Percentiles rank a stretch among this genome's conserved stretches.
Conservation (phyloP, 2,329 filamentous ascomycete genomes). For the Trichoderma asperellum region DNA sequence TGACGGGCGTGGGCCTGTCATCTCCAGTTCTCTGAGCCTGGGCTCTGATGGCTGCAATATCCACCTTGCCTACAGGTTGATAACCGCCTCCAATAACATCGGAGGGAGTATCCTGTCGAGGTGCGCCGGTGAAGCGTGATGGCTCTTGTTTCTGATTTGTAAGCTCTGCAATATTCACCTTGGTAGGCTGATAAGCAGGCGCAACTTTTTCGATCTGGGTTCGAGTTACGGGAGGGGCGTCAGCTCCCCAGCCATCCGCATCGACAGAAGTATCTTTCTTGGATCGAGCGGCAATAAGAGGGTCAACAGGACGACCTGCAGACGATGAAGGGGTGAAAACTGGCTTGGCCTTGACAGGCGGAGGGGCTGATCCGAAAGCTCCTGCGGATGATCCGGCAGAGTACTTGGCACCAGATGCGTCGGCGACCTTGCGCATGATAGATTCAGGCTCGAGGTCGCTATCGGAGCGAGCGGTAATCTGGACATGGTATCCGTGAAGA, state of each 20-base stretch:
- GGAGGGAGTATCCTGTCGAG: slow-evolving; percentile 48
- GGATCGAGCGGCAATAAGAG: slow-evolving; percentile 68
- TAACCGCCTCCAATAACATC: slow-evolving; percentile 85
- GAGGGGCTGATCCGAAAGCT: slow-evolving; percentile 58
- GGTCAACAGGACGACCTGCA: slow-evolving; percentile 61
- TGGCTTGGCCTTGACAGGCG: slow-evolving; percentile 83
- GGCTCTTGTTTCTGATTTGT: slow-evolving; percentile 72
- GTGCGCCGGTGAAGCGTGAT: slow-evolving; percentile 59
- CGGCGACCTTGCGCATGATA: slow-evolving; percentile 91
- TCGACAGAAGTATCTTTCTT: slow-evolving; percentile 65
- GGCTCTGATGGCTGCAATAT: slow-evolving; percentile 86
- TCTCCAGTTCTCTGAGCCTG: slow-evolving; percentile 72
- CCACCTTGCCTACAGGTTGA: slow-evolving; percentile 95
- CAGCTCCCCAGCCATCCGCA: slow-evolving; percentile 89
- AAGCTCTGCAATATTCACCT: slow-evolving; percentile 89
- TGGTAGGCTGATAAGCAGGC: slow-evolving; percentile 91
- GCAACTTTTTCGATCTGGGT: slow-evolving; percentile 89
- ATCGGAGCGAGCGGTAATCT: slow-evolving; percentile 93
- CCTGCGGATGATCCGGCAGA: slow-evolving; percentile 67
- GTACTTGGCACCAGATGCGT: slow-evolving; percentile 95
- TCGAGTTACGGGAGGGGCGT: slow-evolving; percentile 88
- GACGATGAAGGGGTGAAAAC: slow-evolving; percentile 79
- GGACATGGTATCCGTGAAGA: slow-evolving; percentile 95
- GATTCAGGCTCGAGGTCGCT: slow-evolving; percentile 82
- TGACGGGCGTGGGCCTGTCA: slow-evolving; percentile 81